These are phyloP conservation scores for Euphorbia neoarborescens DNA, from an alignment of 441 rosid genomes.

Conservation along the genomic window DNA sequence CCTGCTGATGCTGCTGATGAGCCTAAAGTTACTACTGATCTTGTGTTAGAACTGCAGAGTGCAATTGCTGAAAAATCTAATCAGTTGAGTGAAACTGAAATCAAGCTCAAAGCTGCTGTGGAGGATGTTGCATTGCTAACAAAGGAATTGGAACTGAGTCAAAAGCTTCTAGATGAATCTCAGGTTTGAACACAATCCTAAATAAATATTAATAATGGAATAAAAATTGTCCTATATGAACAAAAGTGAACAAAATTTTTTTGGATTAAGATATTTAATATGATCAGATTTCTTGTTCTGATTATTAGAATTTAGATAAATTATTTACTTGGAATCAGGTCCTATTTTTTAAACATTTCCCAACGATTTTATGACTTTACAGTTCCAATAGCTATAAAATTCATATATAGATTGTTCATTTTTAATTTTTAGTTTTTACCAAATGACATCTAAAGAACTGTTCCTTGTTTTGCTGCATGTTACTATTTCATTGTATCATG, in stretches of 20 bases:
- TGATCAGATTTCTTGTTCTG: neutral
- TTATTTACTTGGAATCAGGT: neutral
- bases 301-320: neutral
- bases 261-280: neutral
- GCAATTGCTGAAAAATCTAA: slow-evolving; percentile 56
- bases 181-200: slow-evolving; percentile 45
- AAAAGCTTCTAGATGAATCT: slow-evolving; percentile 89
- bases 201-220: neutral
- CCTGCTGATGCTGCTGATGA: slow-evolving; percentile 40
- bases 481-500: neutral
- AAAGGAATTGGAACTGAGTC: slow-evolving; percentile 65
- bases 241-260: neutral
- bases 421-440: neutral
- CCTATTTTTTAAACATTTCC: neutral
- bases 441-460: neutral
- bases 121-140: slow-evolving; percentile 60
- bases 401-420: neutral
- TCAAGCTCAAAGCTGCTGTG: slow-evolving; percentile 55
- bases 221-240: neutral
- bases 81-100: slow-evolving; percentile 53
- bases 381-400: neutral
- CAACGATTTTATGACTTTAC: neutral
- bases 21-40: slow-evolving; percentile 34
- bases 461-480: neutral
- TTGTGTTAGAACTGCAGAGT: slow-evolving; percentile 46